Evolutionary conservation across 1,284 basidiomycete species (phyloP).

Genomic region (Porogramme epimiltina): DNA sequence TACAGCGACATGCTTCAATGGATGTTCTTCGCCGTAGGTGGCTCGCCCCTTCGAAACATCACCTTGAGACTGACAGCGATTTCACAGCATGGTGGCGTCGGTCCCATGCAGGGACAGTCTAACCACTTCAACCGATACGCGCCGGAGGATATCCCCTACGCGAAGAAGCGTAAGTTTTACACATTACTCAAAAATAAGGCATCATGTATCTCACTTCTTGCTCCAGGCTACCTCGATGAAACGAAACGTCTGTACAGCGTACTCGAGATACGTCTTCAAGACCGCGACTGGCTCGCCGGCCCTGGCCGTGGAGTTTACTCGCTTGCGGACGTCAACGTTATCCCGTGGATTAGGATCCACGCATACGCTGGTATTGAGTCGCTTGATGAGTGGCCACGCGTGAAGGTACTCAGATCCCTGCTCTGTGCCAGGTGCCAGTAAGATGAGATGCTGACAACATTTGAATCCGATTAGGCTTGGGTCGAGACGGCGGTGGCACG

Average conservation of each 20-base stretch:
- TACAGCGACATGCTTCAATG: conserved; percentile 71
- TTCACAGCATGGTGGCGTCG: conserved; percentile 64
- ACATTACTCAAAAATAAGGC: background rate
- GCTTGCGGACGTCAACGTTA: conserved; percentile 66
- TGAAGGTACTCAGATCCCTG: conserved; percentile 28
- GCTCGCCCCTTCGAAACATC: too few species aligned
- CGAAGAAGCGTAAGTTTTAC: conserved; percentile 49
- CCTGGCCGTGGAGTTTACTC: conserved; percentile 64
- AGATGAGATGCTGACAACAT: background rate
- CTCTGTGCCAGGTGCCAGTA: background rate
- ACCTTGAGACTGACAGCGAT: background rate
- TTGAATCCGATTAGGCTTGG: conserved; percentile 26
- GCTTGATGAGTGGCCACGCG: conserved; percentile 38
- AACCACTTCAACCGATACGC: conserved; percentile 60
- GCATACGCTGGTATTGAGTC: conserved; percentile 50
- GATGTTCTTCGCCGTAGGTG: conserved; percentile 73
- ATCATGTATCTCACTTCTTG: background rate
- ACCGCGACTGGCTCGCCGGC: conserved; percentile 72
- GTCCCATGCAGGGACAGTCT: conserved; percentile 78
- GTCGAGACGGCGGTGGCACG: conserved; percentile 24
- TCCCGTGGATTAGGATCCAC: conserved; percentile 53
- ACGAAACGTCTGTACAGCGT: conserved; percentile 79
- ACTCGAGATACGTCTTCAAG: conserved; percentile 67
- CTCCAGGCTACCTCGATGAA: conserved; percentile 71
- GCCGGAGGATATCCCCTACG: conserved; percentile 67